Evolutionary conservation across 305 asterid genomes (phyloP), one percentile per base, ranked within the genome.

Genomic region (Stenogyne calaminthoides): DNA sequence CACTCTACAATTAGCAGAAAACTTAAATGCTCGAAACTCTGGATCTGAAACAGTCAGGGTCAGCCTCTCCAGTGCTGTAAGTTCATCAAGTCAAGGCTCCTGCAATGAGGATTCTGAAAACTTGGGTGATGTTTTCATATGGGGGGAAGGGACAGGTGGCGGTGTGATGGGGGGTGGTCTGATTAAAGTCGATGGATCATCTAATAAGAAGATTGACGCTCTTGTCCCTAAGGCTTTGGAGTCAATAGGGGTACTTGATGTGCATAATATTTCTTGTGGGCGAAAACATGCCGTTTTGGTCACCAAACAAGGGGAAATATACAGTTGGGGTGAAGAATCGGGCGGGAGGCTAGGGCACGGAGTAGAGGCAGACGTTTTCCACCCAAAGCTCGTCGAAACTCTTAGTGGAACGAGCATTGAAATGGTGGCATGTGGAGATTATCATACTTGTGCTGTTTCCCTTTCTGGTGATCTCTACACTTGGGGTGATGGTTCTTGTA

Each of bases 271-370:
- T 44, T 80, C 95, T 16, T 92, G 96, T 58, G 97, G 99, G 32
- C 62, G 58, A 56, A 86, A 78, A 69, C 96, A 91, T 25, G 98
- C 96, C 1, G 84, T 84, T 63, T 78, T 94, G 61, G 92, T 92
- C 73, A 86, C 93, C 10, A 91, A 87, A 76, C 96, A 89, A 70
- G 99, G 99, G 59, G 97, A 90, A 52, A 80, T 84, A 18, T 94
- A 82, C 81, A 91, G 97, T 77, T 94, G 99, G 99, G 98, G 99
- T 10, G 95, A 94, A 78, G 98, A 89, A 76, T 69, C 66, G 0
- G 91, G 93, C 25, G 99, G 98, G 51, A 80, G 96, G 78, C 88
- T 94, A 40, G 99, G 99, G 60, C 98, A 91, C 22, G 99, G 99
- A 8, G 80, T 84, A 1, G 97, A 85, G 58, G 65, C 85, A 0